Evolutionary conservation across 2,329 filamentous ascomycete species (phyloP), one percentile per base, ranked within the genome.

Genomic region (Oidium heveae): DNA sequence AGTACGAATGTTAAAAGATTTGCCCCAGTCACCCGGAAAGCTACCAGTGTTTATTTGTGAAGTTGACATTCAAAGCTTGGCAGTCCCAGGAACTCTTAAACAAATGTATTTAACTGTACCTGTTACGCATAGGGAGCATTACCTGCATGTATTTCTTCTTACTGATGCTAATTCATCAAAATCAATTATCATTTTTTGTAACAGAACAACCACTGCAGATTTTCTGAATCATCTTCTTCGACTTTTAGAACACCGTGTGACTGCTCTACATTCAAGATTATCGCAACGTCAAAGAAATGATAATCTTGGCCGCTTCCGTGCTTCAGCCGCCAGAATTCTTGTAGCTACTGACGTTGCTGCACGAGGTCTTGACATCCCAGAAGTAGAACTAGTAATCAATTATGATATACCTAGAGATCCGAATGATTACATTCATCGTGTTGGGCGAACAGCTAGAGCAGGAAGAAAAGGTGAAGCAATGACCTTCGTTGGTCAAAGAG

Each of bases 381-480:
- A 87, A 60, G 89, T 96, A 7, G 82, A 77, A 55, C 69, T 96
- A 16, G 91, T 98, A 2, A 71, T 98, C 64, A 96, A 98, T 68
- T 98, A 88, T 68, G 91, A 98, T 65, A 79, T 98, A 0, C 91
- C 91, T 0, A 80, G 89, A n/a, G 86, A 95, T 64, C 86, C 89
- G 2, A 88, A 95, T 66, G 89, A 95, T 68, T 98, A 98, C 67
- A 91, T 98, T 60, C 91, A 98, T 70, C 80, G 91, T 13, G 89
- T 95, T 53, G 91, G 91, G 66, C 82, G 91, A 68, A 98, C 91
- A 13, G 91, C 91, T 3, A 81, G 91, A 75, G 91, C 91, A 0
- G 91, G 91, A 0, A 77, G 87, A 47, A 74, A 73, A 54, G 91
- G 91, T 62, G 82, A 87, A 59, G 80, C 84, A 5, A 79, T 95